Evolutionary conservation across 371 early-diverging fungal species (phyloP), one percentile per base, ranked within the genome.

Genomic region (Chytridium lagenaria): DNA sequence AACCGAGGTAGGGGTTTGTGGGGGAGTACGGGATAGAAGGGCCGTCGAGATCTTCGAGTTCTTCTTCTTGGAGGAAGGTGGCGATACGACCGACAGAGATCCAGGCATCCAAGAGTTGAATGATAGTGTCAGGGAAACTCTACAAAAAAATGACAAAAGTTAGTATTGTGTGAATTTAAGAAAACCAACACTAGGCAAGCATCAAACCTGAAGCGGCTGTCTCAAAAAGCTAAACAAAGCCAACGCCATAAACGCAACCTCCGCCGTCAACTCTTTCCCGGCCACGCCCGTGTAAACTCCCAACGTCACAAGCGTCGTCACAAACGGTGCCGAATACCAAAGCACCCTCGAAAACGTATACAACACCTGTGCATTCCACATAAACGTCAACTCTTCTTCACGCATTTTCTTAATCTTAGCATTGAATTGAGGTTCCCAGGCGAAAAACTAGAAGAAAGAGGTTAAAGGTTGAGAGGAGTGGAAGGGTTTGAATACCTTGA

Each of bases 351-450:
- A 51, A 22, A 70, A n/a, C 1, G 65, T 23, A 10, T 12, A 1
- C 2, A 50, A 19, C 16, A 76, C 36, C 22, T 5, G 22, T 1
- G 31, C 26, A 3, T 44, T 66, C 23, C 28, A 37, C 2, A 30
- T 16, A 15, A 7, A 7, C 44, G 33, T 34, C 38, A 79, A 33
- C 50, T 76, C 71, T 23, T 30, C 39, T 15, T 67, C 70, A 26
- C 73, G 61, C n/a, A 73, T n/a, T 12, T 38, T n/a, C 16, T 22
- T 39, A 22, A 87, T 74, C 51, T 78, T 74, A 44, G 81, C 81
- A 1, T 49, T 22, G 40, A 81, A 73, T 15, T 64, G 67, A 7
- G 50, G 16, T 49, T 78, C 80, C 84, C 84, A 82, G 22, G 70
- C 73, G 30, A 78, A 77, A 33, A 77, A 64, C 7, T n/a, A n/a